A percentile compares a stretch with the other conserved stretches of the same genome.
Conservation (phyloP, 2,329 filamentous ascomycete genomes). For the Trichoderma atroviride region DNA sequence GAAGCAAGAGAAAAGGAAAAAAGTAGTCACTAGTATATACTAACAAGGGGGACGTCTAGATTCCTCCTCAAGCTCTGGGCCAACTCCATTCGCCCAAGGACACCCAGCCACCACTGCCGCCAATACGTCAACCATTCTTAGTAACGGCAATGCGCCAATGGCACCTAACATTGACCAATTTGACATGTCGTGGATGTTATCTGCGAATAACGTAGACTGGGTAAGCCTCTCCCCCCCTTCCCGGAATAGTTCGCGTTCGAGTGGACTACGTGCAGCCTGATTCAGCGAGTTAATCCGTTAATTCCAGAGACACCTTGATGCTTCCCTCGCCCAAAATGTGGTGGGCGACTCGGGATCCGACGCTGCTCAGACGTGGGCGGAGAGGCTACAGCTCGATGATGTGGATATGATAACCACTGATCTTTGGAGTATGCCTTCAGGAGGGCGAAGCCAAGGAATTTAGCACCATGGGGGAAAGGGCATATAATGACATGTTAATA, state of each 20-base stretch:
- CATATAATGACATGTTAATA: background rate
- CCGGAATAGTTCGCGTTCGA: background rate
- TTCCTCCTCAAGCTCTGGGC: conserved; percentile 12
- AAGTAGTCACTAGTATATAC: background rate
- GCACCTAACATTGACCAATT: conserved; percentile 31
- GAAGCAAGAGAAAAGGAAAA: background rate
- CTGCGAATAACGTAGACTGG: conserved; percentile 44
- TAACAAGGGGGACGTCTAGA: conserved; percentile 9
- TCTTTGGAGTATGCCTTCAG: conserved; percentile 31
- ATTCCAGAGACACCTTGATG: conserved; percentile 34
- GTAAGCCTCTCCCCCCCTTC: conserved; percentile 33
- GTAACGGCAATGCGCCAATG: conserved; percentile 1
- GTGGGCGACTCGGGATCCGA: conserved; percentile 35
- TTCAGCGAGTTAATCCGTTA: background rate
- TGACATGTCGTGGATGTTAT: conserved; percentile 43
- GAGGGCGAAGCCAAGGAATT: conserved; percentile 11
- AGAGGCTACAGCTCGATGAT: conserved; percentile 35
- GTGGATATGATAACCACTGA: conserved; percentile 34
- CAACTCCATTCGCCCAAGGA: conserved; percentile 4
- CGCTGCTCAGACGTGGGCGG: conserved; percentile 38
- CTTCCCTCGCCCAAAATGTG: conserved; percentile 38
- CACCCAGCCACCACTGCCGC: background rate
- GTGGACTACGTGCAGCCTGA: background rate
- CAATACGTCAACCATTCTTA: background rate
- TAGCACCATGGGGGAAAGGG: background rate